These are phyloP conservation scores for Pseudogymnoascus pannorum DNA, from an alignment of 2,329 filamentous ascomycete genomes.

Conservation along the genomic window DNA sequence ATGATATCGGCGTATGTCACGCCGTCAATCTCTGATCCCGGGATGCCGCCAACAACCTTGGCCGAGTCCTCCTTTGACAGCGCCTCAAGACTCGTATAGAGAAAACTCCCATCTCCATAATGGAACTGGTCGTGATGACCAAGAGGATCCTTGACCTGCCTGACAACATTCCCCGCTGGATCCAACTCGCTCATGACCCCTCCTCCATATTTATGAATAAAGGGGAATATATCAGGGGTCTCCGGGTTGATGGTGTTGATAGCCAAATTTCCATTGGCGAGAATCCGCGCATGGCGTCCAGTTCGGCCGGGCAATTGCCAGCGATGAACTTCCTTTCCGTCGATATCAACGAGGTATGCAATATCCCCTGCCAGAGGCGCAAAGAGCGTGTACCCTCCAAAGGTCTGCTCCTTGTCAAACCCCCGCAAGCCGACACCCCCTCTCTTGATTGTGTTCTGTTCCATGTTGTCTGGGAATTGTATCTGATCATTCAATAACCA, in stretches of 20 bases:
- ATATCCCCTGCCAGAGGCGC: conserved; percentile 35
- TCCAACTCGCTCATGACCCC: conserved; percentile 38
- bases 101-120: conserved; percentile 34
- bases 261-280: conserved; percentile 37
- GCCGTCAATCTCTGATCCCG: conserved; percentile 33
- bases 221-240: conserved; percentile 33
- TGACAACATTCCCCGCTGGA: conserved; percentile 31
- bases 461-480: conserved; percentile 28
- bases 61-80: conserved; percentile 31
- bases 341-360: conserved; percentile 32
- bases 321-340: conserved; percentile 36
- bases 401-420: conserved; percentile 31
- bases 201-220: conserved; percentile 40
- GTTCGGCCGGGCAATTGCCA: conserved; percentile 37
- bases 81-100: conserved; percentile 38
- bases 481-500: not conserved
- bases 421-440: conserved; percentile 36
- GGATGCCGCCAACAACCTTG: conserved; percentile 35
- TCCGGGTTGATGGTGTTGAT: conserved; percentile 37
- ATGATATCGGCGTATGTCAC: conserved; percentile 37
- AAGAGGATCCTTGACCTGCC: conserved; percentile 34
- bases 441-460: conserved; percentile 37
- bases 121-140: conserved; percentile 42
- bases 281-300: conserved; percentile 37
- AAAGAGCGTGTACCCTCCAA: conserved; percentile 36